Evolutionary conservation across 2,329 filamentous ascomycete species (phyloP).

Genomic region (Sclerotinia sclerotiorum): DNA sequence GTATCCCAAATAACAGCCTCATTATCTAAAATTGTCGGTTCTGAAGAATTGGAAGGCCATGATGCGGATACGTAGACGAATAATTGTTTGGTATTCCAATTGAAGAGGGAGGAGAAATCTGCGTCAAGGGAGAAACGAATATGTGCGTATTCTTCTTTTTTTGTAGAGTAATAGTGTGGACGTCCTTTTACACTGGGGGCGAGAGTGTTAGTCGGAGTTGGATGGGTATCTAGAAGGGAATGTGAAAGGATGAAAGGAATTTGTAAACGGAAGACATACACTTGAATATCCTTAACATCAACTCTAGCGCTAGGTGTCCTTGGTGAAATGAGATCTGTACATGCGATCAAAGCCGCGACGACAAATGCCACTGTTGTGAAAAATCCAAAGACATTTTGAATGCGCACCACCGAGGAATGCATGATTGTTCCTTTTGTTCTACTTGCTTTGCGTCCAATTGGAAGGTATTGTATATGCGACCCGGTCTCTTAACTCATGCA

Average conservation of each 20-base stretch:
- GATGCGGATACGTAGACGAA: slow-evolving; percentile 94
- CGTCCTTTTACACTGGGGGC: slow-evolving; percentile 72
- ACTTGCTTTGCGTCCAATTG: slow-evolving; percentile 1
- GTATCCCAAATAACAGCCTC: slow-evolving; percentile 93
- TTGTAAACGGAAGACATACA: slow-evolving; percentile 55
- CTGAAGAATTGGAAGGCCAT: slow-evolving; percentile 49
- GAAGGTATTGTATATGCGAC: background rate
- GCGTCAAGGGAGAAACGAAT: slow-evolving; percentile 91
- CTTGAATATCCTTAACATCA: slow-evolving; percentile 74
- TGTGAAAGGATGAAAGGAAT: background rate
- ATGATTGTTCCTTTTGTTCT: slow-evolving; percentile 43
- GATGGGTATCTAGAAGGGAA: background rate
- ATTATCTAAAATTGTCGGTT: slow-evolving; percentile 45
- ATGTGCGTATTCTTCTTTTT: slow-evolving; percentile 93
- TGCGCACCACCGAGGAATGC: slow-evolving; percentile 82
- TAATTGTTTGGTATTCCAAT: slow-evolving; percentile 98
- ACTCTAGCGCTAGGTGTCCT: slow-evolving; percentile 67
- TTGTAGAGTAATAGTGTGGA: slow-evolving; percentile 91
- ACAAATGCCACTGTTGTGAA: slow-evolving; percentile 92
- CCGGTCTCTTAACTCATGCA: slow-evolving; percentile 6
- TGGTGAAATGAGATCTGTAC: slow-evolving; percentile 70
- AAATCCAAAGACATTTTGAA: slow-evolving; percentile 95
- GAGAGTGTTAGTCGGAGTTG: background rate
- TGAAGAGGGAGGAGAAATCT: slow-evolving; percentile 89
- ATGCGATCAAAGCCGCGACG: slow-evolving; percentile 75